A percentile compares a stretch with the other conserved stretches of the same genome.
Conservation (phyloP, 306 rosid genomes). For the Herpetospermum pedunculosum region DNA sequence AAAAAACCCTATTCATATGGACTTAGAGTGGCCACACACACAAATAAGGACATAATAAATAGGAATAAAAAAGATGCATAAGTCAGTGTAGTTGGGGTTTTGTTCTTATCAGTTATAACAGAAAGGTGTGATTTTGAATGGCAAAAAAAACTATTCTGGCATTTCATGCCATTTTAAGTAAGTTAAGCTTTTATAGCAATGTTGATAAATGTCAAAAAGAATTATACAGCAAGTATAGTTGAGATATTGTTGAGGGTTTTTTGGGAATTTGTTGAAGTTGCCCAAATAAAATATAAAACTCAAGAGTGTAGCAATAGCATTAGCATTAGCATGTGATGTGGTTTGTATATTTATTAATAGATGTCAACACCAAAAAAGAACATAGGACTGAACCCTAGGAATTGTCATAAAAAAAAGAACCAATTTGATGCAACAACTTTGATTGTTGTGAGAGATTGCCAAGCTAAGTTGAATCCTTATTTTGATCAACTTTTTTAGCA, state of each 20-base stretch:
- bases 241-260: neutral
- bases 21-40: neutral
- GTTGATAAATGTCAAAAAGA: neutral
- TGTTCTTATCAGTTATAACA: neutral
- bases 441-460: neutral
- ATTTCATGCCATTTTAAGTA: neutral
- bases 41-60: neutral
- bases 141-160: neutral
- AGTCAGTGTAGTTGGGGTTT: neutral
- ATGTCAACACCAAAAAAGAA: neutral
- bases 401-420: neutral
- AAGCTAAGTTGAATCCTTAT: neutral
- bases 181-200: neutral
- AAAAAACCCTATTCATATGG: neutral
- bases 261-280: neutral
- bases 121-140: neutral
- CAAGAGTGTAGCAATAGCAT: too few relatives aligned
- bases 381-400: neutral
- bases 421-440: neutral
- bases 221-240: neutral
- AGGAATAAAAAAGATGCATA: too few relatives aligned
- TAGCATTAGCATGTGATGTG: neutral
- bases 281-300: neutral
- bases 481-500: neutral
- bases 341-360: neutral